Percentiles rank a stretch among this genome's conserved stretches.
These are phyloP conservation scores for Penicillium hordei DNA, from an alignment of 2,329 filamentous ascomycete genomes.

Conservation along the genomic window DNA sequence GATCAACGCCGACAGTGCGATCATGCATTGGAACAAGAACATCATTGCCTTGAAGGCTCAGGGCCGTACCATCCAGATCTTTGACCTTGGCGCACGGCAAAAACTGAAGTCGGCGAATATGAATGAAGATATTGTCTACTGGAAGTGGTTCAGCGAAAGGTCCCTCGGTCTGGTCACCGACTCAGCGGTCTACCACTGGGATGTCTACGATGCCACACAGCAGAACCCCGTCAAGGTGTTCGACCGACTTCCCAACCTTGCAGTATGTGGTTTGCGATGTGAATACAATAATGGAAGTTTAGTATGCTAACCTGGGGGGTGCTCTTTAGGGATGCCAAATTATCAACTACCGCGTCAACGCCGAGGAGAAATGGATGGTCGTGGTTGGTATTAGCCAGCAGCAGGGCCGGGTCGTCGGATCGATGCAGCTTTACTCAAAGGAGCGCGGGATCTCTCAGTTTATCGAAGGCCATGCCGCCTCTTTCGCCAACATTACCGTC, in stretches of 20 bases:
- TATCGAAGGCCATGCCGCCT: slow-evolving; percentile 94
- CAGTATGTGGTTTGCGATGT: slow-evolving; percentile 56
- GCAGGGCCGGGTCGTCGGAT: slow-evolving; percentile 87
- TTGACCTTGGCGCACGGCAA: slow-evolving; percentile 87
- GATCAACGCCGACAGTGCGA: slow-evolving; percentile 98
- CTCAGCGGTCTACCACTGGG: slow-evolving; percentile 92
- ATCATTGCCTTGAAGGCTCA: slow-evolving; percentile 97
- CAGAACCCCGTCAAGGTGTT: slow-evolving; percentile 84
- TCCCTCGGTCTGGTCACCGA: slow-evolving; percentile 89
- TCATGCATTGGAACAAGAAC: slow-evolving; percentile 97
- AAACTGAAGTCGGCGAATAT: slow-evolving; percentile 97
- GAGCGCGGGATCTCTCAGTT: slow-evolving; percentile 96
- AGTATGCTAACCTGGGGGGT: slow-evolving; percentile 3
- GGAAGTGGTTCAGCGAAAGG: slow-evolving; percentile 96
- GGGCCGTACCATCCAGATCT: slow-evolving; percentile 92
- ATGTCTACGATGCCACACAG: slow-evolving; percentile 84
- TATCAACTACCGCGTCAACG: slow-evolving; percentile 97
- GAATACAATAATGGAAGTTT: neutral
- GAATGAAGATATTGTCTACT: slow-evolving; percentile 97
- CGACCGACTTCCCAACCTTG: slow-evolving; percentile 87
- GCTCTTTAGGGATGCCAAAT: slow-evolving; percentile 80
- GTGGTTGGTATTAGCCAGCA: slow-evolving; percentile 94
- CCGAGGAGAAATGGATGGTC: slow-evolving; percentile 97
- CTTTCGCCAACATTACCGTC: slow-evolving; percentile 84
- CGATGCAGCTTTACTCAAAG: slow-evolving; percentile 95